Evolutionary conservation across 1,284 basidiomycete species (phyloP).

Genomic region (Ganoderma multipileum): DNA sequence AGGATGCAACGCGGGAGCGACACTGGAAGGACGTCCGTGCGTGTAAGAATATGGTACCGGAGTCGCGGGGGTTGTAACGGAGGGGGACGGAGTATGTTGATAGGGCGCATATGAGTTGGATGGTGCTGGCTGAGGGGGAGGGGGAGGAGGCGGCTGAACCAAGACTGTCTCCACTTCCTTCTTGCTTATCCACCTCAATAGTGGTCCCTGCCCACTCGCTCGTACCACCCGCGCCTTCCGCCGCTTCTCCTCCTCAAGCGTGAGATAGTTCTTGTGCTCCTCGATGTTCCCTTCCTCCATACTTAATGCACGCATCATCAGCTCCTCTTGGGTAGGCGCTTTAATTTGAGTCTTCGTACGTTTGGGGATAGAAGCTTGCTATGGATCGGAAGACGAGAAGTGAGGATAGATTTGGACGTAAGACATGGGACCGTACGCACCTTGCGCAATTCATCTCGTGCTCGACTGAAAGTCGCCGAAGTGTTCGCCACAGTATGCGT

Average conservation of each 20-base stretch:
- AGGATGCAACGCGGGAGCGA: neutral
- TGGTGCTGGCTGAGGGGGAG: slow-evolving; percentile 29
- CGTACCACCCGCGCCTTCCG: slow-evolving; percentile 69
- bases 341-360: slow-evolving; percentile 59
- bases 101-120: slow-evolving; percentile 18
- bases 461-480: slow-evolving; percentile 63
- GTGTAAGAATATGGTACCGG: slow-evolving; percentile 1
- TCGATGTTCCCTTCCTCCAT: slow-evolving; percentile 85
- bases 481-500: slow-evolving; percentile 72
- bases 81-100: neutral
- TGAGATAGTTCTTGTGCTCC: slow-evolving; percentile 81
- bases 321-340: slow-evolving; percentile 76
- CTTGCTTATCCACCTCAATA: slow-evolving; percentile 77
- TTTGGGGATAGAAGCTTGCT: slow-evolving; percentile 51
- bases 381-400: neutral
- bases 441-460: slow-evolving; percentile 68
- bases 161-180: slow-evolving; percentile 58
- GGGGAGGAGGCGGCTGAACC: slow-evolving; percentile 41
- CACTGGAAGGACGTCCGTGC: neutral
- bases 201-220: slow-evolving; percentile 69
- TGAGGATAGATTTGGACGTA: neutral
- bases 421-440: slow-evolving; percentile 43
- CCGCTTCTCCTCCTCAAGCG: slow-evolving; percentile 82
- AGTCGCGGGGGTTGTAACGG: neutral
- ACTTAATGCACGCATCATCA: slow-evolving; percentile 83